Conservation (phyloP, 192 early-diverging fungal species). For the Phycomyces blakesleeanus region DNA sequence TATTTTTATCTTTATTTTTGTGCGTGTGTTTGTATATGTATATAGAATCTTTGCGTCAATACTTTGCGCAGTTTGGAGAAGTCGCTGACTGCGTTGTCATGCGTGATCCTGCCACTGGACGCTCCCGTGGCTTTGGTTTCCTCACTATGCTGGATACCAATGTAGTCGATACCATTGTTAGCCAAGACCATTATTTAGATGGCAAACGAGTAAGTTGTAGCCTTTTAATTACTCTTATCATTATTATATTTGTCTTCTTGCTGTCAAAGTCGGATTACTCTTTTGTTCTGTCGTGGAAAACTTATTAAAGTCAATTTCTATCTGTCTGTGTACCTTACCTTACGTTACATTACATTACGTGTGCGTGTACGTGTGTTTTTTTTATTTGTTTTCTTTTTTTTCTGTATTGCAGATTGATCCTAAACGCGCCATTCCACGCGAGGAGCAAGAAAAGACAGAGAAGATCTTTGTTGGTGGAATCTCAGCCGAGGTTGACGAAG, state of each 20-base stretch:
- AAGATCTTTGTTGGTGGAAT: constrained; percentile 96
- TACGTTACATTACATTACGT: too few relatives aligned
- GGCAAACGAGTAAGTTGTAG: constrained; percentile 66
- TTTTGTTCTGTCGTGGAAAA: too few relatives aligned
- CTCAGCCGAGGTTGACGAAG: constrained; percentile 80
- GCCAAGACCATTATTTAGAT: constrained; percentile 67
- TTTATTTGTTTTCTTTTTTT: constrained; percentile 1
- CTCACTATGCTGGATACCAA: constrained; percentile 63
- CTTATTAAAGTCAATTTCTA: too few relatives aligned
- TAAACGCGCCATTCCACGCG: constrained; percentile 66
- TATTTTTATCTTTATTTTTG: constrained; percentile 11
- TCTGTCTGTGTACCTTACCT: too few relatives aligned
- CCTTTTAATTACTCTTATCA: too few relatives aligned
- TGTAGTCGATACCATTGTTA: constrained; percentile 62
- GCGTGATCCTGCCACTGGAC: constrained; percentile 62
- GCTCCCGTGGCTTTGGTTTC: constrained; percentile 78
- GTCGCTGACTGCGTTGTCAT: constrained; percentile 74
- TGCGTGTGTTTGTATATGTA: constrained; percentile 31
- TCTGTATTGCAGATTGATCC: constrained; percentile 59
- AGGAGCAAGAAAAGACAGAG: constrained; percentile 74
- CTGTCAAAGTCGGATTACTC: too few relatives aligned
- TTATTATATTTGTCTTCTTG: too few relatives aligned
- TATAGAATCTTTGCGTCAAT: constrained; percentile 63
- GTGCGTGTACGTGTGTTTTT: too few relatives aligned
- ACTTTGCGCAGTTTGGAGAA: constrained; percentile 70